Evolutionary conservation across 2,329 filamentous ascomycete species (phyloP), one percentile per base, ranked within the genome.

Genomic region (Xylariaceae sp.): DNA sequence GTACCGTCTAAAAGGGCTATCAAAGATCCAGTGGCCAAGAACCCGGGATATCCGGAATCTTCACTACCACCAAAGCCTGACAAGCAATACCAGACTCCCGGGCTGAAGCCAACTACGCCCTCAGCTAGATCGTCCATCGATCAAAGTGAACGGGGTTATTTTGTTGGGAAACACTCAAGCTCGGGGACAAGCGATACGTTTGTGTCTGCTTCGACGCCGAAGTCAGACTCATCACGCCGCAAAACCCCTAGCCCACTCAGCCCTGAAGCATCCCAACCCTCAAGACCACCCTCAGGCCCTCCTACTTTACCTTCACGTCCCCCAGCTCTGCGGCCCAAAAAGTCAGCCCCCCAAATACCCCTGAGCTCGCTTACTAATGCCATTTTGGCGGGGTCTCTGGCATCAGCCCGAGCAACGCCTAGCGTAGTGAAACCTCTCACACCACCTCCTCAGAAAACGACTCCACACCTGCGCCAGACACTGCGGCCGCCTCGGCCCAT

Each of bases 371-470:
- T 92, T 6, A 86, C 88, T 10, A 84, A 84, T 66, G 89, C 89
- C 63, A 90, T 92, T 59, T 82, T 92, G 67, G 89, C 88, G 1
- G 86, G 88, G 1, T 88, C 86, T 23, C 77, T 92, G 0, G 89
- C 89, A 4, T 84, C 88, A 0, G 80, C 85, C 1, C 83, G 85
- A 58, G 78, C 5, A 48, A 58, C 74, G 55, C 71, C 73, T 66
- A 77, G 73, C 62, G 67, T 49, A 71, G 73, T 57, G 75, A 74
- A 74, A 2, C 66, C 78, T 3, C 75, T 75, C 35, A 76, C 77
- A 1, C 68, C 77, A 4, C 76, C 77, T 1, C 69, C 70, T 39
- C 74, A 73, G 9, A 80, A 78, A 56, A 77, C 72, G 55, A 81
- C 80, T 1, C 78, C 78, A 0, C 82, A 80, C 39, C 78, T 91